Evolutionary conservation across 208 protist genomes (phyloP).

Genomic region (Crithidia bombi): DNA sequence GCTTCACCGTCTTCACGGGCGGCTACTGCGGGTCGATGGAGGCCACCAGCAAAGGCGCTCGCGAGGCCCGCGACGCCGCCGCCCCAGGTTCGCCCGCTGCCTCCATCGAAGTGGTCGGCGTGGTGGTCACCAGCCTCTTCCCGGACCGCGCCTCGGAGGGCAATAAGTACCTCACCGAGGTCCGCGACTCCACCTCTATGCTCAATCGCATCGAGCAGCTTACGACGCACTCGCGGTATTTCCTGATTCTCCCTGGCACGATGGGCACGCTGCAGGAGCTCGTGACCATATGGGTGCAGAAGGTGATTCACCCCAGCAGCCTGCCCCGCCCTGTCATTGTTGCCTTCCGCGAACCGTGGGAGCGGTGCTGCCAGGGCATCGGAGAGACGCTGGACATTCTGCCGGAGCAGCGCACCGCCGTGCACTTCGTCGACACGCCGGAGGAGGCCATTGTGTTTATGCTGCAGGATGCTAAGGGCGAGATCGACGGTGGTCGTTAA

Average conservation of each 20-base stretch:
- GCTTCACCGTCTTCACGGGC: conserved; percentile 65
- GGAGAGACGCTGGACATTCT: conserved; percentile 41
- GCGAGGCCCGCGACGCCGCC: conserved; percentile 37
- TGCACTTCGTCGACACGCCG: conserved; percentile 69
- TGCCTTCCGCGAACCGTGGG: conserved; percentile 74
- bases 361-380: conserved; percentile 51
- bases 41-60: conserved; percentile 69
- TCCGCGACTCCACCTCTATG: conserved; percentile 49
- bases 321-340: conserved; percentile 55
- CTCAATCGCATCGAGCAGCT: conserved; percentile 70
- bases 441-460: conserved; percentile 63
- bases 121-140: conserved; percentile 57
- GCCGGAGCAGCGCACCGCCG: conserved; percentile 27
- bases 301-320: conserved; percentile 38
- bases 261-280: conserved; percentile 75
- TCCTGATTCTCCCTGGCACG: conserved; percentile 67
- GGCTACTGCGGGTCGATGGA: conserved; percentile 84
- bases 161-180: conserved; percentile 63
- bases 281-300: conserved; percentile 62
- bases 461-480: conserved; percentile 34
- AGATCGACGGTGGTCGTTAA: conserved; percentile 2
- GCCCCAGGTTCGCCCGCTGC: conserved; percentile 1
- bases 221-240: conserved; percentile 62
- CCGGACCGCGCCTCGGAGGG: conserved; percentile 53
- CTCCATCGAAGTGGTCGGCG: conserved; percentile 55